Base-by-base conservation (phyloP, 768 basidiomycete species). In the Boletus huronensis region DNA sequence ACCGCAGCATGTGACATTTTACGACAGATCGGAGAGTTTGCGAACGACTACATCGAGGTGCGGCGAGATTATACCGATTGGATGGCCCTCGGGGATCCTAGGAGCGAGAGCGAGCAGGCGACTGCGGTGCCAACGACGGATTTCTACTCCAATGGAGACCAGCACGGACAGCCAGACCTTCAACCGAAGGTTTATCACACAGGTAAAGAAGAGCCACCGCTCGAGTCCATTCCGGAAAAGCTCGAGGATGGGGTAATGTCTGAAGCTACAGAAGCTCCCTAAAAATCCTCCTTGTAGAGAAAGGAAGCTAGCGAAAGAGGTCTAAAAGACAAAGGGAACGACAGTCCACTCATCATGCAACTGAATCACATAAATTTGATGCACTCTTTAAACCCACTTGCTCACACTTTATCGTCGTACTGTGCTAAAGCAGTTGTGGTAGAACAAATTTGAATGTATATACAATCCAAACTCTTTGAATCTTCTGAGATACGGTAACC, bases 21-120 rank as follows among this genome's bases (percentile, higher is more conserved):
- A 17, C 17, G 10, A 32, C 49, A 86, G 82, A 83, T 85, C 36
- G 84, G 85, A 48, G 85, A 87, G 62, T 87, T 85, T 54, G 85
- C 84, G 14, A 81, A 74, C 19, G 85, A 87, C 58, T 86, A 85
- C 57, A 83, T 84, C 54, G 83, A 90, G 65, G 77, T 87, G 19
- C 83, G 83, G 42, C 79, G 87, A 48, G 81, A 87, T 62, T 85
- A 79, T 61, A 72, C 75, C 17, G 83, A 85, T 61, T 82, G 78
- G 73, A 79, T 71, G 39, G 16, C 48, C 2, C 14, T 74, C 65
- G 48, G 73, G 58, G 43, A 60, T 35, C 23, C 9, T n/a, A 32
- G 49, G 56, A 59, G 34, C 31, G 50, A 55, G 56, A 59, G 34
- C 31, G 50, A 55, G 16, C 49, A 34, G 13, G 54, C 5, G 17